Conservation (phyloP, 768 basidiomycete genomes). For the Collybiopsis luxurians region DNA sequence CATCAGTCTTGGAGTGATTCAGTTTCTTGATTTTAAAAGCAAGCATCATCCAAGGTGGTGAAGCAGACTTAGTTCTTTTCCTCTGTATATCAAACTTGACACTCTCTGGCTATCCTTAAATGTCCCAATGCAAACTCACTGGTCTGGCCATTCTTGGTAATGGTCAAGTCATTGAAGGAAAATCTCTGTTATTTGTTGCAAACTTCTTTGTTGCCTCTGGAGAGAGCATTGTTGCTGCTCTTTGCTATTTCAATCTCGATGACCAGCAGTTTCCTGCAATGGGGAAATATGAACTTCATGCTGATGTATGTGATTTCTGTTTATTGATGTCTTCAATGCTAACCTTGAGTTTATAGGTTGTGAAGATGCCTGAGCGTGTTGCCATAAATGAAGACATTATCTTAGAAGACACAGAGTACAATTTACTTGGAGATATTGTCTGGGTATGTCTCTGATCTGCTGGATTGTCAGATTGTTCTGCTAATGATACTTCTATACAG, state of each 20-base stretch:
- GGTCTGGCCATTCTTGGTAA: slow-evolving; percentile 4
- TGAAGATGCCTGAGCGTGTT: background rate
- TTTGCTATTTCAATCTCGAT: slow-evolving; percentile 4
- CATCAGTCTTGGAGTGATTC: too few species aligned
- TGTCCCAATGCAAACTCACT: background rate
- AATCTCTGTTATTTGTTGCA: slow-evolving; percentile 8
- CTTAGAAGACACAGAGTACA: background rate
- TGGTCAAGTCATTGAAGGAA: background rate
- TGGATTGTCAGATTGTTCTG: background rate
- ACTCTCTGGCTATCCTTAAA: background rate
- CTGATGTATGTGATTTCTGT: background rate
- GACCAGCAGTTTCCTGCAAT: background rate
- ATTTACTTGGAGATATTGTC: background rate
- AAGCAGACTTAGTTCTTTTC: too few species aligned
- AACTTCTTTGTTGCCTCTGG: slow-evolving; percentile 1
- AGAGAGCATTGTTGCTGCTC: background rate
- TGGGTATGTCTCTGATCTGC: too few species aligned
- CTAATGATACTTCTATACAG: background rate
- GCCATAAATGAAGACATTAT: background rate
- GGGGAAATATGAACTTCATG: background rate
- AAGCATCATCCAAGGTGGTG: too few species aligned
- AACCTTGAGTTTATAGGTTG: background rate
- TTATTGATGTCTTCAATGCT: background rate
- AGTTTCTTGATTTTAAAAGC: too few species aligned
- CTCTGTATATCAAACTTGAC: background rate